Evolutionary conservation across 2,329 filamentous ascomycete genomes (phyloP).

Genomic region (Leptographium radiaticola): DNA sequence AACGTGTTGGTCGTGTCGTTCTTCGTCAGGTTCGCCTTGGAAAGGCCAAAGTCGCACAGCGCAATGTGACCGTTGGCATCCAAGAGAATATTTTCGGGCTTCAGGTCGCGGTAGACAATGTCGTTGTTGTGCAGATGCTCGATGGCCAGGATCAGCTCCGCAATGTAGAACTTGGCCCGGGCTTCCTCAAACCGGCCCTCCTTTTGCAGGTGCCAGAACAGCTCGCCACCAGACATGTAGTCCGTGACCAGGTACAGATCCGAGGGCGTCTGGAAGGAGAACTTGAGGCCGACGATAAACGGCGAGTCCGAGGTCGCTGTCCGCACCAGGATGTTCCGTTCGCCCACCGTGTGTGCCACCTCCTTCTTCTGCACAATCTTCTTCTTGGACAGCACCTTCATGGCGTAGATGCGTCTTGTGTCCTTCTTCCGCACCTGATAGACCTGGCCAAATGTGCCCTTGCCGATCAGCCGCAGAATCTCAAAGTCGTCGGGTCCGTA

Average conservation of each 20-base stretch:
- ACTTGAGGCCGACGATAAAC: slow-evolving; percentile 96
- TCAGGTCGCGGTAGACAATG: slow-evolving; percentile 94
- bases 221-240: slow-evolving; percentile 97
- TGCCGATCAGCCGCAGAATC: slow-evolving; percentile 90
- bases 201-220: slow-evolving; percentile 98
- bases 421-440: slow-evolving; percentile 98
- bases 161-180: slow-evolving; percentile 96
- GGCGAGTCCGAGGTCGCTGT: slow-evolving; percentile 92
- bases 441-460: slow-evolving; percentile 95
- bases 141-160: slow-evolving; percentile 87
- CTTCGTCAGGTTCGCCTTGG: slow-evolving; percentile 92
- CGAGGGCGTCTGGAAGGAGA: slow-evolving; percentile 94
- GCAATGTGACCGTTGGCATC: slow-evolving; percentile 98
- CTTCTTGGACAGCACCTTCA: slow-evolving; percentile 99
- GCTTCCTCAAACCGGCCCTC: slow-evolving; percentile 92
- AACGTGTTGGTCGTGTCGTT: slow-evolving; percentile 98
- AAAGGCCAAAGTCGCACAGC: slow-evolving; percentile 92
- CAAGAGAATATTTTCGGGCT: slow-evolving; percentile 93
- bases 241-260: slow-evolving; percentile 98
- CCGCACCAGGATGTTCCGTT: slow-evolving; percentile 91
- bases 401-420: slow-evolving; percentile 89
- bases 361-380: slow-evolving; percentile 99
- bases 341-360: slow-evolving; percentile 90
- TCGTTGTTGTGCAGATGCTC: slow-evolving; percentile 94
- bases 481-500: slow-evolving; percentile 94